phyloP scores from a whole-genome alignment of 495 filamentous ascomycete genomes.

The Diplogelasinospora grovesii region DNA sequence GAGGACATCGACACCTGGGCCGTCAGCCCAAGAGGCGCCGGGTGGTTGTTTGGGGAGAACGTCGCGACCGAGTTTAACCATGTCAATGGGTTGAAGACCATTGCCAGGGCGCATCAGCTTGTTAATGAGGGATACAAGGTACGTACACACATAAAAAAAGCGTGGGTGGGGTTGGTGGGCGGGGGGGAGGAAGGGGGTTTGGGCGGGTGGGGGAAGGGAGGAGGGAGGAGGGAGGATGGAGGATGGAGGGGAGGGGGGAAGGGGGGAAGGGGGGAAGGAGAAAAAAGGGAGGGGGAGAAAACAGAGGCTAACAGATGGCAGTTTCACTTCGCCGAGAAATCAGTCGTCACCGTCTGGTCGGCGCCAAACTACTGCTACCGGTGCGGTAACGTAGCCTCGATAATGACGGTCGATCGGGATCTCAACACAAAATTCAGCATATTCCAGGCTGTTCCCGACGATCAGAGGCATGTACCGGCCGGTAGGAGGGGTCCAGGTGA shows the following conservation, averaged over 20 bases:
- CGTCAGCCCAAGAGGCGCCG: constrained; percentile 86
- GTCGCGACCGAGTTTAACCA: constrained; percentile 99
- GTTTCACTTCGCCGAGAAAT: constrained; percentile 93
- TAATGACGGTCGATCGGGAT: constrained; percentile 87
- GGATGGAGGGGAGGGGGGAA: no score
- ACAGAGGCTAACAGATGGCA: no score
- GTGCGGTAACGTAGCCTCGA: constrained; percentile 93
- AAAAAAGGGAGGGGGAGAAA: no score
- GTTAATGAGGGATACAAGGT: constrained; percentile 98
- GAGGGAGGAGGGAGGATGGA: no score
- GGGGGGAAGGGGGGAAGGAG: no score
- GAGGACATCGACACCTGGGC: constrained; percentile 99
- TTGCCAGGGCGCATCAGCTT: constrained; percentile 91
- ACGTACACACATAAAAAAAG: no score
- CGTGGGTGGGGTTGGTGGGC: neutral
- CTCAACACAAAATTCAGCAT: constrained; percentile 86
- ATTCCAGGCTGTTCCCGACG: constrained; percentile 89
- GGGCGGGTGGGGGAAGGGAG: no score
- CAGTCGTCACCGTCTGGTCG: constrained; percentile 98
- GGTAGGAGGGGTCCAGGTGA: constrained; percentile 77
- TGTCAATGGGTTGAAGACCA: constrained; percentile 89
- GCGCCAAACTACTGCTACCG: constrained; percentile 99
- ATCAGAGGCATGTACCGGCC: constrained; percentile 77
- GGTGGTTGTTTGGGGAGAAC: constrained; percentile 97
- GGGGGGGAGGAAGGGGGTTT: neutral